Conservation (phyloP, 2,329 filamentous ascomycete species). For the Tolypocladium tundrense region DNA sequence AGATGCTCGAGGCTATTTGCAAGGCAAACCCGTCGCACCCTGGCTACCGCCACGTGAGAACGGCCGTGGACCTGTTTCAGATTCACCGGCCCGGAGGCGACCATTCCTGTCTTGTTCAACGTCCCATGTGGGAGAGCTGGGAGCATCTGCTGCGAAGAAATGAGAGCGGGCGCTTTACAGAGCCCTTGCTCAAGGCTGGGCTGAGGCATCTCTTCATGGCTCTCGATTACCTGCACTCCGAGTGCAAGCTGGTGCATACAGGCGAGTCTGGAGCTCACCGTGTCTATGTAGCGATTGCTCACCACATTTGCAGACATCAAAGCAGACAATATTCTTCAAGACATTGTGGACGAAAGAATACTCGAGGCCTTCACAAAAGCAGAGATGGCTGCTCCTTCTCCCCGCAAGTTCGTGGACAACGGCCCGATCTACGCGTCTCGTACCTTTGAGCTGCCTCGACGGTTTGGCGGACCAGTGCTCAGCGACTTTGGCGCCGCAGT, state of each 20-base stretch:
- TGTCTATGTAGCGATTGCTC: too few relatives aligned
- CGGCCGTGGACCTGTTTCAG: constrained; percentile 17
- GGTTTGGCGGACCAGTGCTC: neutral
- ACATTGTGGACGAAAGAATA: too few relatives aligned
- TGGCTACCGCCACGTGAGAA: constrained; percentile 17
- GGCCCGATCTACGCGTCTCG: neutral
- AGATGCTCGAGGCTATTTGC: constrained; percentile 7
- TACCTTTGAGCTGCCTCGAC: neutral
- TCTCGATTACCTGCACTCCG: constrained; percentile 28
- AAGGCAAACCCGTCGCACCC: constrained; percentile 14
- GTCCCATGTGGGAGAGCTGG: constrained; percentile 29
- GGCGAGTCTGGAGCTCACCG: constrained; percentile 12
- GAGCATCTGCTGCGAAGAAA: constrained; percentile 24
- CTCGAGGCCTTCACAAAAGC: constrained; percentile 1
- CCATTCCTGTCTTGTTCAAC: constrained; percentile 21
- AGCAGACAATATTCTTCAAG: too few relatives aligned
- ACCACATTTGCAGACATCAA: too few relatives aligned
- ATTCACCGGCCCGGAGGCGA: neutral
- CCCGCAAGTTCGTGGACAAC: neutral
- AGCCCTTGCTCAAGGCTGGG: constrained; percentile 22
- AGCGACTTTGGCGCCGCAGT: neutral
- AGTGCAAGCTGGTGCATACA: constrained; percentile 32
- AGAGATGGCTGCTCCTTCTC: neutral
- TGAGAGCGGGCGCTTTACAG: constrained; percentile 21
- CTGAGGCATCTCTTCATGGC: constrained; percentile 22